Evolutionary conservation across 1,284 basidiomycete genomes (phyloP).

Genomic region (Ceratobasidium sp.): DNA sequence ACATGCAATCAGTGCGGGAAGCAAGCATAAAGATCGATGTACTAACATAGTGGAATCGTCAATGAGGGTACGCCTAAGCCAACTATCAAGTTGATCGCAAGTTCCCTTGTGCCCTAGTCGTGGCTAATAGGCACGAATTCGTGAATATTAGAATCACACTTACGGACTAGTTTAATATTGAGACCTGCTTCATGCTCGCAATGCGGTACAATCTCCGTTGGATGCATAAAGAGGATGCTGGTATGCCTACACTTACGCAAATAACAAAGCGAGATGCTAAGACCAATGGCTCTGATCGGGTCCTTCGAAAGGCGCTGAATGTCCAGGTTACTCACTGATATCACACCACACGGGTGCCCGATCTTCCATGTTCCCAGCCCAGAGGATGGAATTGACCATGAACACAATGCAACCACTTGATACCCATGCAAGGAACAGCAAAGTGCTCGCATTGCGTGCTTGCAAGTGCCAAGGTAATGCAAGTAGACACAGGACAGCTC

Average conservation of each 20-base stretch:
- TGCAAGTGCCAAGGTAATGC: neutral
- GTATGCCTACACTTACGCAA: conserved; percentile 52
- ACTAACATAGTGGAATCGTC: conserved; percentile 59
- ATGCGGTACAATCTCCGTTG: conserved; percentile 60
- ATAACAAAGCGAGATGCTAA: conserved; percentile 43
- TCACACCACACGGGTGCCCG: neutral
- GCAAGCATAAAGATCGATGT: neutral
- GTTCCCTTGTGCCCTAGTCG: conserved; percentile 8
- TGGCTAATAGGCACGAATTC: no score
- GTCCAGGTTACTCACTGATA: neutral
- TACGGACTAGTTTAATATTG: conserved; percentile 42
- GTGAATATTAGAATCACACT: neutral
- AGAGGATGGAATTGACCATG: neutral
- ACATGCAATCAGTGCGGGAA: conserved; percentile 4
- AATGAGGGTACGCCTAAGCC: conserved; percentile 57
- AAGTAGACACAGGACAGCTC: neutral
- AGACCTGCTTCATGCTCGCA: conserved; percentile 49
- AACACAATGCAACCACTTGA: neutral
- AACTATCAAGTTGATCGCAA: conserved; percentile 56
- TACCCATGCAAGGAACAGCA: neutral
- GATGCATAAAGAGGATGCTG: conserved; percentile 57
- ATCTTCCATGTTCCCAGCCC: neutral
- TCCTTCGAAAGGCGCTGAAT: neutral
- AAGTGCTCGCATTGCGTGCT: neutral
- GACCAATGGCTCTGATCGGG: conserved; percentile 53